Conservation (phyloP, 169 alveolate genomes). For the Cryptosporidium ubiquitum region DNA sequence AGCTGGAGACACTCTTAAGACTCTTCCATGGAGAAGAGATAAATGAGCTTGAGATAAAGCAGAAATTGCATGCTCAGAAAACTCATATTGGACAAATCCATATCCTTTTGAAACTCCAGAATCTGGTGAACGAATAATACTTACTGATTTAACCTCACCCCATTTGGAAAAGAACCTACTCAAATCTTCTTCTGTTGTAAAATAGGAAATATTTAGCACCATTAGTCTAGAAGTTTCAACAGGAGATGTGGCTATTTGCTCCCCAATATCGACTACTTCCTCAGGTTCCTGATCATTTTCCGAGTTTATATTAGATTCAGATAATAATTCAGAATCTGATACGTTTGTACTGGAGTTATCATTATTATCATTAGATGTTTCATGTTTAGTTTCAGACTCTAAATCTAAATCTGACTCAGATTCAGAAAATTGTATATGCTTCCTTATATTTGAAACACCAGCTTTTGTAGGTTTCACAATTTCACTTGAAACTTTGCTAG, state of each 20-base stretch:
- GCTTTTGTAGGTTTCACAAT: constrained; percentile 69
- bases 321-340: constrained; percentile 74
- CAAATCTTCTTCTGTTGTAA: constrained; percentile 88
- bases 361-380: constrained; percentile 69
- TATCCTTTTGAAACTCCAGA: constrained; percentile 79
- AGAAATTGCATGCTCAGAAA: constrained; percentile 82
- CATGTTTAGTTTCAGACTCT: constrained; percentile 28
- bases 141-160: constrained; percentile 72
- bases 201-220: constrained; percentile 89
- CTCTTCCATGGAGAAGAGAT: constrained; percentile 79
- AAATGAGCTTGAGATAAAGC: constrained; percentile 80
- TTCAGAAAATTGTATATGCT: constrained; percentile 74
- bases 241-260: constrained; percentile 38
- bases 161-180: constrained; percentile 78
- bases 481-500: constrained; percentile 31
- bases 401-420: background rate
- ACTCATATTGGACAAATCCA: constrained; percentile 83
- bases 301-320: constrained; percentile 61
- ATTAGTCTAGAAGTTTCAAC: constrained; percentile 82
- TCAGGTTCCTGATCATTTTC: constrained; percentile 66
- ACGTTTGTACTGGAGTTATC: constrained; percentile 75
- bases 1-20: constrained; percentile 75
- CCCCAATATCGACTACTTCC: constrained; percentile 67
- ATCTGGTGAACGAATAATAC: constrained; percentile 74
- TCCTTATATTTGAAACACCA: constrained; percentile 58